Evolutionary conservation across 192 early-diverging fungal species (phyloP), one percentile per base, ranked within the genome.

Genomic region (Coemansia sp.): DNA sequence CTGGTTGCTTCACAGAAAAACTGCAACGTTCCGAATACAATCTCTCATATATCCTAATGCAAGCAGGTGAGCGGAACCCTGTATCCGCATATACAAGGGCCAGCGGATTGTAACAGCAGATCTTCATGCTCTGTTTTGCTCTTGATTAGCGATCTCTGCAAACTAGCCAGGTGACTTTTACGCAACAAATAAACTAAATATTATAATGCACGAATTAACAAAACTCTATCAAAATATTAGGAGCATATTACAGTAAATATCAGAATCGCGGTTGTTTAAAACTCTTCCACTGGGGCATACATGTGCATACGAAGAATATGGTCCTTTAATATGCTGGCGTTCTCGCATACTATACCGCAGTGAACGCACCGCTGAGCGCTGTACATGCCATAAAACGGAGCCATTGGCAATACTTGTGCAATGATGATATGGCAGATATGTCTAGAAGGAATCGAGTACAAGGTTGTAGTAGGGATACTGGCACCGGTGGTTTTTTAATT

Each of bases 251-350:
- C 17, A 20, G 11, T 15, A 31, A 14, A n/a, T 48, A 48, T 48
- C 34, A 24, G n/a, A 46, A 52, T 24, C 44, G 8, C 2, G 3
- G 28, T 48, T 25, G 12, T 14, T 26, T 51, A 18, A 31, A 51
- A 50, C 7, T 36, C 48, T 18, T 61, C 34, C 9, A 50, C 31
- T 0, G 48, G 48, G 9, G 58, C 58, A 28, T 47, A 60, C 58
- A 60, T 60, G 26, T 60, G 58, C 15, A 26, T 60, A n/a, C 26
- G 8, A 26, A 47, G 25, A 47, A 48, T 60, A 25, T 60, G 58
- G 14, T 60, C 58, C 18, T 47, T 47, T 0, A 60, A 44, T 26
- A 5, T 8, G 24, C 15, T 21, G 11, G 26, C 46, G 31, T 9
- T 60, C 8, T 9, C 12, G 17, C 46, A 60, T 20, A 23, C 34